Evolutionary conservation across 2,329 filamentous ascomycete species (phyloP).

Genomic region (Plenodomus lindquistii): DNA sequence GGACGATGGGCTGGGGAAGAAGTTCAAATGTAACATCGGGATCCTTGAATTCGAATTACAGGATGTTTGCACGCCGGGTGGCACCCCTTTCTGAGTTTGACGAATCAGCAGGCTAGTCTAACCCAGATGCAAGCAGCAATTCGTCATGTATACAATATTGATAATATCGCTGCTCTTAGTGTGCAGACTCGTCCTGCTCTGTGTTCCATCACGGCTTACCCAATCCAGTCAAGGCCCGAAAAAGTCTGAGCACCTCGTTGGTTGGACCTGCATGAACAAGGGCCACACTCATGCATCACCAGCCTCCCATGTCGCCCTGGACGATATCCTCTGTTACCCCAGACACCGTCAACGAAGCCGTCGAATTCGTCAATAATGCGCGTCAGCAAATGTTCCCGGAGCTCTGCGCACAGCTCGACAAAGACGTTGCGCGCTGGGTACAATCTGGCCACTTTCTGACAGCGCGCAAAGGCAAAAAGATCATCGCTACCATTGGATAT

Average conservation of each 20-base stretch:
- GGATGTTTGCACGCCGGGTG: no score
- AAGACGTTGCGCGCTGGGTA: slow-evolving; percentile 2
- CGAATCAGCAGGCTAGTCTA: no score
- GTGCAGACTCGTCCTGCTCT: no score
- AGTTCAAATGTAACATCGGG: no score
- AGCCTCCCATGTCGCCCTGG: slow-evolving; percentile 1
- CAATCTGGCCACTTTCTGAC: slow-evolving; percentile 4
- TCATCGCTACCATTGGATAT: slow-evolving; percentile 8
- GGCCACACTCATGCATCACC: background rate
- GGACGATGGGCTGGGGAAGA: no score
- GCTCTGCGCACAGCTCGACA: background rate
- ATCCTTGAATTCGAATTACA: no score
- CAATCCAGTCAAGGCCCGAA: background rate
- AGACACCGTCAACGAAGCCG: background rate
- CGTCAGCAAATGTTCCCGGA: slow-evolving; percentile 3
- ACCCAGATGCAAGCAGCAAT: no score
- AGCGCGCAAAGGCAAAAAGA: background rate
- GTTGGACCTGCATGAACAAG: background rate
- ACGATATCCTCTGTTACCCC: slow-evolving; percentile 6
- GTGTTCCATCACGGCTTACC: background rate
- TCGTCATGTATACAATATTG: no score
- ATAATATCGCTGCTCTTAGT: no score
- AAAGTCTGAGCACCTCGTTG: background rate
- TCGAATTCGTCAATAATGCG: slow-evolving; percentile 10
- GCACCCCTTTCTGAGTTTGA: no score